phyloP scores from a whole-genome alignment of 805 yeast species.

The Sugiyamaella mastotermitis region DNA sequence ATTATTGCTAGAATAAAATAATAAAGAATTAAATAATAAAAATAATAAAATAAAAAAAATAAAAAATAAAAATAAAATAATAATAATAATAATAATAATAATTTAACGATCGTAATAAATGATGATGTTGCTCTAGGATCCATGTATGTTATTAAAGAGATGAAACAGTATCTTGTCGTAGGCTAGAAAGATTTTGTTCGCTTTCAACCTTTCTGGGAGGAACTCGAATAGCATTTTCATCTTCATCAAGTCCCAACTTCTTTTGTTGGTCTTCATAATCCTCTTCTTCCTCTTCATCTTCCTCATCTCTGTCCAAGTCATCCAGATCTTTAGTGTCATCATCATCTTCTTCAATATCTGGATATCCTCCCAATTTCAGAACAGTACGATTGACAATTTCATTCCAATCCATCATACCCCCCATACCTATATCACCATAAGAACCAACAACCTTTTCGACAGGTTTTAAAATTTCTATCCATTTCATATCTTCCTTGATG shows the following conservation, averaged over 20 bases:
- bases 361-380: constrained; percentile 59
- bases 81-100: too few relatives aligned
- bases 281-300: constrained; percentile 30
- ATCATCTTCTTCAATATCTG: constrained; percentile 47
- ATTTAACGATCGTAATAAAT: too few relatives aligned
- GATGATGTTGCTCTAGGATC: too few relatives aligned
- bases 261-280: constrained; percentile 47
- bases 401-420: constrained; percentile 98
- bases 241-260: constrained; percentile 38
- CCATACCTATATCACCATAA: constrained; percentile 98
- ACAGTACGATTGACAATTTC: constrained; percentile 86
- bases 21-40: too few relatives aligned
- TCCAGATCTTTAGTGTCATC: constrained; percentile 35
- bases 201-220: constrained; percentile 2
- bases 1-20: too few relatives aligned
- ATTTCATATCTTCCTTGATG: constrained; percentile 85
- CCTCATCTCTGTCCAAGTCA: constrained; percentile 27
- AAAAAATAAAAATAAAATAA: too few relatives aligned
- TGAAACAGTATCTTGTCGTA: too few relatives aligned
- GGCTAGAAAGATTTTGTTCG: constrained; percentile 1
- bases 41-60: too few relatives aligned
- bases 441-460: constrained; percentile 89
- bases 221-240: constrained; percentile 6
- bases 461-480: constrained; percentile 91
- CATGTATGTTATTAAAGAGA: too few relatives aligned